Evolutionary conservation across 352 stramenopile genomes (phyloP).

Genomic region (Pythium brachiatum): DNA sequence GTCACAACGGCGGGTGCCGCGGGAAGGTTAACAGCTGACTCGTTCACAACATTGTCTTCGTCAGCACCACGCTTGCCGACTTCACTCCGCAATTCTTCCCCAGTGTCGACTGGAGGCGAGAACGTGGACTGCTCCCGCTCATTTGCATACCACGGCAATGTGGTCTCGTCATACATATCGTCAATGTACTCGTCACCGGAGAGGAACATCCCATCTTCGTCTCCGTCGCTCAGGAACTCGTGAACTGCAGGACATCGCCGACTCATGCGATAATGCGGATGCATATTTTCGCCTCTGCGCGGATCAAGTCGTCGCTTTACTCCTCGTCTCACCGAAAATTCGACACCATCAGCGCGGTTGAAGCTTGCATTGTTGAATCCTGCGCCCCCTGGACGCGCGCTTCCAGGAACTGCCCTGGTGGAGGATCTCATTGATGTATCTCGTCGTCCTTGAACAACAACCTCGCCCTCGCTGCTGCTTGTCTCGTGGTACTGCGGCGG

Average conservation of each 20-base stretch:
- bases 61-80: not conserved
- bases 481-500: not conserved
- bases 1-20: not conserved
- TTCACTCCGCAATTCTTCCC: not conserved
- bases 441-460: not conserved
- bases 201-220: not conserved
- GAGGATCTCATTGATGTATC: not conserved
- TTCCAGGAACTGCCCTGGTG: not conserved
- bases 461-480: slow-evolving; percentile 14
- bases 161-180: not conserved
- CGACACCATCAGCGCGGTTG: not conserved
- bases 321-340: not conserved
- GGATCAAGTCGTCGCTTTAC: slow-evolving; percentile 15
- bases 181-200: slow-evolving; percentile 13
- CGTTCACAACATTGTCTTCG: no score
- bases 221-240: slow-evolving; percentile 11
- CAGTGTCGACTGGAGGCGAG: not conserved
- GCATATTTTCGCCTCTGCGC: slow-evolving; percentile 1
- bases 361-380: not conserved
- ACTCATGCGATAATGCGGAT: slow-evolving; percentile 3
- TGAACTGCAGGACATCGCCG: not conserved
- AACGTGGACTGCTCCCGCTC: not conserved
- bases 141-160: not conserved
- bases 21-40: not conserved
- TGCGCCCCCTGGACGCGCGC: not conserved